A percentile compares a stretch with the other conserved stretches of the same genome.
phyloP scores from a whole-genome alignment of 2,329 filamentous ascomycete genomes.

The Fusarium sp. region DNA sequence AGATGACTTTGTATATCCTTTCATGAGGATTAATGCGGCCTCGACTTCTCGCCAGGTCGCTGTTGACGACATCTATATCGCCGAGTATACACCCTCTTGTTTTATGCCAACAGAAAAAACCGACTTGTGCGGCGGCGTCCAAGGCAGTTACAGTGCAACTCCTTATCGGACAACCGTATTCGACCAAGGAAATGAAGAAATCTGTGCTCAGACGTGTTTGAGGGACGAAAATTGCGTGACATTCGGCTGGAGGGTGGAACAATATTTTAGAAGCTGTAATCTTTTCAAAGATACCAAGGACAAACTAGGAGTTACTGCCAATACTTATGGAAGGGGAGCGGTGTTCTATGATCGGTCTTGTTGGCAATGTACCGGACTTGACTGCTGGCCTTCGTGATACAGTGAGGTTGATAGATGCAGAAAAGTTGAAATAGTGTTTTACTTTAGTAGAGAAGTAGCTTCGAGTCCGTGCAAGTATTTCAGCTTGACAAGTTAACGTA shows the following conservation, averaged over 20 bases:
- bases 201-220: conserved; percentile 4
- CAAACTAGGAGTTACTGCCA: neutral
- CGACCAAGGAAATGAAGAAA: neutral
- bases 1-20: neutral
- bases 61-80: conserved; percentile 12
- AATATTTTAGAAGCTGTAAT: neutral
- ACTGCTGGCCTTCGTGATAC: neutral
- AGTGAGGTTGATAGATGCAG: too few species aligned
- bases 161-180: neutral
- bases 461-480: too few species aligned
- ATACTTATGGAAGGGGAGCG: neutral
- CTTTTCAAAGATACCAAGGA: neutral
- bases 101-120: neutral
- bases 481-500: too few species aligned
- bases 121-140: neutral
- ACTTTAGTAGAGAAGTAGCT: too few species aligned
- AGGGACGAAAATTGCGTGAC: conserved; percentile 3
- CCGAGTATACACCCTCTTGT: conserved; percentile 7
- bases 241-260: neutral
- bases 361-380: conserved; percentile 2
- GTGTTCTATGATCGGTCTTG: conserved; percentile 11
- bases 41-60: neutral
- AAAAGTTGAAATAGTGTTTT: too few species aligned
- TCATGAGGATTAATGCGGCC: neutral
- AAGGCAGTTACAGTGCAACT: neutral